Base-by-base conservation (phyloP, 148 eudicot genomes). In the Fagopyrum homotropicum region DNA sequence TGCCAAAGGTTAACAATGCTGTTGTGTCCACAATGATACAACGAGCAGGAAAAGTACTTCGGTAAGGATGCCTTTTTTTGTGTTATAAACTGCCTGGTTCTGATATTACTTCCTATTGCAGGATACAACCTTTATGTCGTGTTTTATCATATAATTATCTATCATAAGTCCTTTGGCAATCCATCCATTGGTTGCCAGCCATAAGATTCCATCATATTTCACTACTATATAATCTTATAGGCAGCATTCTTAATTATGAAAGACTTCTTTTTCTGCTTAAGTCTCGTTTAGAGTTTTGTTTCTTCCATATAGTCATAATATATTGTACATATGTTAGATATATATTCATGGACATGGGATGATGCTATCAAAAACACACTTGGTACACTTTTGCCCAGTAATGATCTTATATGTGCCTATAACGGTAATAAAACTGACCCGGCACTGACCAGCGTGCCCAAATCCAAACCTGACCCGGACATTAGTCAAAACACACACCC, bases 11-110 rank as follows among this genome's bases (percentile, higher is more conserved):
- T 78, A 87, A 87, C 63, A 85, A 89, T 80, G 40, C 78, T 73
- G 89, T 89, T 55, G 90, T 87, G 48, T 85, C 90, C 51, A 85
- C 85, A 8, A 84, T 89, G 90, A 81, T 89, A 76, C 87, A 85
- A 50, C 86, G 93, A 84, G 93, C 90, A 77, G 93, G 93, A 64
- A 83, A 82, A 82, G 80, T 50, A 40, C 84, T 89, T 26, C 77
- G 74, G 93, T 89, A 78, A 72, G 83, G 83, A 69, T 50, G 40
- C 40, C 40, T 35, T 35, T 35, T 35, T 35, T 35, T 35, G 40
- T 35, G 40, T 7, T 45, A 11, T 9, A 29, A 16, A 22, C 1
- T 59, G 12, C 12, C 35, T 59, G 11, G 11, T 22, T 59, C 26
- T 59, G 66, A 19, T 59, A 7, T 59, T 26, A 59, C 11, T 11